Conservation (phyloP, 108 stramenopile species). For the Cyclotella sp. region DNA sequence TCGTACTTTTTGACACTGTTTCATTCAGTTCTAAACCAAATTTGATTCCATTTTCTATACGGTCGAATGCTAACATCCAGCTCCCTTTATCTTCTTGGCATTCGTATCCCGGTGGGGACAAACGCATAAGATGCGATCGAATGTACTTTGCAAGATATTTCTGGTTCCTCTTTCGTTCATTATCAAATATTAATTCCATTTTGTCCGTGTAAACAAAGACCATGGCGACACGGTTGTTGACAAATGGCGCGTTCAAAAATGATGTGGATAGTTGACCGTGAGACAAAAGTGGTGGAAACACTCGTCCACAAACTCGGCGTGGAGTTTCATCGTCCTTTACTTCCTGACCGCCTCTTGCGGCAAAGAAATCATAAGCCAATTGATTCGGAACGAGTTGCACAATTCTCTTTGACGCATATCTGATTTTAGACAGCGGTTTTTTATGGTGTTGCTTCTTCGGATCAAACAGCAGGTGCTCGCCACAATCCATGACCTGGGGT, state of each 20-base stretch:
- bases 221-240: conserved; percentile 50
- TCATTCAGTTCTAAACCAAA: conserved; percentile 55
- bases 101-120: conserved; percentile 52
- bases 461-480: conserved; percentile 48
- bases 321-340: conserved; percentile 33
- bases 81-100: conserved; percentile 57
- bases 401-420: conserved; percentile 33
- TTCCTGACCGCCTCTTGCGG: conserved; percentile 43
- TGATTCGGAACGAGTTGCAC: conserved; percentile 46
- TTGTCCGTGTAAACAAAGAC: conserved; percentile 56
- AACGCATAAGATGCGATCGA: conserved; percentile 47
- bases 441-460: conserved; percentile 25
- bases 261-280: conserved; percentile 52
- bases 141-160: conserved; percentile 44
- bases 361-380: conserved; percentile 50
- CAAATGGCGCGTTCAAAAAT: conserved; percentile 55
- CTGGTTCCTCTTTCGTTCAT: conserved; percentile 42
- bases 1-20: conserved; percentile 21
- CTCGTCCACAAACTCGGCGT: conserved; percentile 38
- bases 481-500: conserved; percentile 57
- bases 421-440: conserved; percentile 26
- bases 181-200: conserved; percentile 30
- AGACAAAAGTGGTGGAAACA: conserved; percentile 50
- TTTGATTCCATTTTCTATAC: conserved; percentile 46
- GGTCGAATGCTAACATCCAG: conserved; percentile 58